These are phyloP conservation scores for Melanomma pulvis-pyrius DNA, from an alignment of 495 filamentous ascomycete genomes.

Conservation along the genomic window DNA sequence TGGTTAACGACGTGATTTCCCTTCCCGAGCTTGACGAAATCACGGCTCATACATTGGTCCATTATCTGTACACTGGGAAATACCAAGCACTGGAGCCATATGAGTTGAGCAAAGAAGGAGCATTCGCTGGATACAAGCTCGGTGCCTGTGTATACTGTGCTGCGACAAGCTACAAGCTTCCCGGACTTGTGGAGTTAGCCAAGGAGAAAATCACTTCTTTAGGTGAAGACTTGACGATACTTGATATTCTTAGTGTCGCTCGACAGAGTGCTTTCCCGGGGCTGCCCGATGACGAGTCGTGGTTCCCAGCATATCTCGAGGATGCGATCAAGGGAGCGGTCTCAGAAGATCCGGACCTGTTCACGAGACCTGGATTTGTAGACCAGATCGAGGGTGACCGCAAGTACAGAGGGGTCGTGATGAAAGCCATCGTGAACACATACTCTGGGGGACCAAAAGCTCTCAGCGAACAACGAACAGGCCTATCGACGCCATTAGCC, in stretches of 20 bases:
- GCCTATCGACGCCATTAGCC: background rate
- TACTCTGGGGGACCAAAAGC: background rate
- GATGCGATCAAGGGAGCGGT: slow-evolving; percentile 13
- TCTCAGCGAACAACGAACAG: background rate
- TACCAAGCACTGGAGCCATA: slow-evolving; percentile 11
- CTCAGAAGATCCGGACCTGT: slow-evolving; percentile 11
- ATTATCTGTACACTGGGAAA: slow-evolving; percentile 24
- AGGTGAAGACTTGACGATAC: slow-evolving; percentile 6
- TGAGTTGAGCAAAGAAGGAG: background rate
- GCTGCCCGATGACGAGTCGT: slow-evolving; percentile 10
- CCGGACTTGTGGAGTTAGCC: slow-evolving; percentile 14
- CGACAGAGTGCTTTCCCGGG: slow-evolving; percentile 15
- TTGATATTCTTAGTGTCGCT: slow-evolving; percentile 18
- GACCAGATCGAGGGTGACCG: slow-evolving; percentile 20
- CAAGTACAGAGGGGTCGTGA: slow-evolving; percentile 9
- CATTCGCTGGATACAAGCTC: slow-evolving; percentile 1
- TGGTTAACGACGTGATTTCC: background rate
- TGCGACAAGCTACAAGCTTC: slow-evolving; percentile 19
- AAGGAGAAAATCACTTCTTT: slow-evolving; percentile 9
- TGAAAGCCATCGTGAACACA: slow-evolving; percentile 17
- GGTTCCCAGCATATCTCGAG: slow-evolving; percentile 22
- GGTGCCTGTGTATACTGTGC: slow-evolving; percentile 18
- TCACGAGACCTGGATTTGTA: slow-evolving; percentile 7
- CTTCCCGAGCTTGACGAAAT: slow-evolving; percentile 26
- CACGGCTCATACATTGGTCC: slow-evolving; percentile 20